Evolutionary conservation across 225 moss, liverwort and hornwort species (phyloP).

Genomic region (Polytrichum commune): DNA sequence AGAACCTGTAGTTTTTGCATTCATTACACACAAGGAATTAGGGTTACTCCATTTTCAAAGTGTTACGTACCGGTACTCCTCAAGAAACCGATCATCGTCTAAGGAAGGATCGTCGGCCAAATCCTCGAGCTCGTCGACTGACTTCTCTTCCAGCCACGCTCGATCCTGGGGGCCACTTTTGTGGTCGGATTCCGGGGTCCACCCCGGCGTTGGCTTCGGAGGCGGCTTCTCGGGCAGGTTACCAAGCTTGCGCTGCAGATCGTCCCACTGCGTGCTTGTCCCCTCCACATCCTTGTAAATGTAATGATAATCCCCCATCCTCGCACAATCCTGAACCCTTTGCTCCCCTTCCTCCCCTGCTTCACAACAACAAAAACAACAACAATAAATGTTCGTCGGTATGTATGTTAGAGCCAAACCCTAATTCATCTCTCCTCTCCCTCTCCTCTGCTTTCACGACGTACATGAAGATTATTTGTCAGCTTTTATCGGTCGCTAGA

Average conservation of each 20-base stretch:
- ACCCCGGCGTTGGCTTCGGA: slow-evolving; percentile 59
- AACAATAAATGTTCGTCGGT: too few relatives aligned
- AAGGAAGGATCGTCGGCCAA: slow-evolving; percentile 77
- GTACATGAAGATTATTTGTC: too few relatives aligned
- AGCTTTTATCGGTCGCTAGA: too few relatives aligned
- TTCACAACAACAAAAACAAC: too few relatives aligned
- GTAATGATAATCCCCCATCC: slow-evolving; percentile 83
- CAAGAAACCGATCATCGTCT: slow-evolving; percentile 94
- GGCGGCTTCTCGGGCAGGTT: slow-evolving; percentile 74
- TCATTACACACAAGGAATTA: too few relatives aligned
- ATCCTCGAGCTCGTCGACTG: slow-evolving; percentile 80
- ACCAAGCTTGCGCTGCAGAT: slow-evolving; percentile 87
- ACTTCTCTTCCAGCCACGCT: slow-evolving; percentile 71
- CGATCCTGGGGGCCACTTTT: slow-evolving; percentile 46
- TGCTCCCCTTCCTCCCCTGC: neutral
- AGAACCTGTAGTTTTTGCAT: too few relatives aligned
- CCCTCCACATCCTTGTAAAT: slow-evolving; percentile 98
- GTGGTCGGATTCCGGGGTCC: slow-evolving; percentile 62
- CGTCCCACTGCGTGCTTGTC: slow-evolving; percentile 95
- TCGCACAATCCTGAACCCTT: neutral
- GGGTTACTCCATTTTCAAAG: neutral
- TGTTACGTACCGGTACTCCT: slow-evolving; percentile 72
- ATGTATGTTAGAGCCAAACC: too few relatives aligned
- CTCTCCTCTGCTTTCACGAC: too few relatives aligned
- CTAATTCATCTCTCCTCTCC: too few relatives aligned